Evolutionary conservation across 805 yeast species (phyloP).

Genomic region (Wickerhamomyces xylosicus): DNA sequence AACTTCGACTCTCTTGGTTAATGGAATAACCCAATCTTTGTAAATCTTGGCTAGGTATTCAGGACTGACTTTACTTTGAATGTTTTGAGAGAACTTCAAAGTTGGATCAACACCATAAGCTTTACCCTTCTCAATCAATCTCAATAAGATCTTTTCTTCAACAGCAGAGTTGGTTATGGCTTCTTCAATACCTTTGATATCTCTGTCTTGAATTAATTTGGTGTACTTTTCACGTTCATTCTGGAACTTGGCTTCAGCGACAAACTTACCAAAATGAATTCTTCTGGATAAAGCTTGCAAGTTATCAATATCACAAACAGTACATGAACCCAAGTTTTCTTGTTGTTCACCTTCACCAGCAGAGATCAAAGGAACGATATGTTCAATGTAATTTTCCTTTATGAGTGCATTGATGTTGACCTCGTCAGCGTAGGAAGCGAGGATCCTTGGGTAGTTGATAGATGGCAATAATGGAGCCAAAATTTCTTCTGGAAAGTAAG

Average conservation of each 20-base stretch:
- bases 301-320: slow-evolving; percentile 75
- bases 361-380: slow-evolving; percentile 69
- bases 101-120: slow-evolving; percentile 87
- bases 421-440: slow-evolving; percentile 67
- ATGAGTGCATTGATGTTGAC: slow-evolving; percentile 70
- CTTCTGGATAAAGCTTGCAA: slow-evolving; percentile 84
- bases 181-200: slow-evolving; percentile 61
- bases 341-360: slow-evolving; percentile 60
- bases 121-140: slow-evolving; percentile 72
- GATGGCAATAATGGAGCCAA: slow-evolving; percentile 69
- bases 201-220: slow-evolving; percentile 52
- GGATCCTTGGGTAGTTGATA: slow-evolving; percentile 64
- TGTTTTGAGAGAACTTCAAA: slow-evolving; percentile 53
- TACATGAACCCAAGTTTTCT: slow-evolving; percentile 84
- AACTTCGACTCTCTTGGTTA: slow-evolving; percentile 92
- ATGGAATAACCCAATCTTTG: slow-evolving; percentile 81
- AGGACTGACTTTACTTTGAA: slow-evolving; percentile 69
- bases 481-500: slow-evolving; percentile 69
- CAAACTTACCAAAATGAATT: slow-evolving; percentile 95
- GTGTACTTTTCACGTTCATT: slow-evolving; percentile 55
- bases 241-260: slow-evolving; percentile 88
- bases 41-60: slow-evolving; percentile 76
- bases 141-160: slow-evolving; percentile 70
- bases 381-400: slow-evolving; percentile 51
- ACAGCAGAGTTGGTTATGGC: slow-evolving; percentile 84